Percentiles rank a stretch among this genome's conserved stretches.
phyloP scores from a whole-genome alignment of 2,329 filamentous ascomycete species.

The Fusarium clavum region DNA sequence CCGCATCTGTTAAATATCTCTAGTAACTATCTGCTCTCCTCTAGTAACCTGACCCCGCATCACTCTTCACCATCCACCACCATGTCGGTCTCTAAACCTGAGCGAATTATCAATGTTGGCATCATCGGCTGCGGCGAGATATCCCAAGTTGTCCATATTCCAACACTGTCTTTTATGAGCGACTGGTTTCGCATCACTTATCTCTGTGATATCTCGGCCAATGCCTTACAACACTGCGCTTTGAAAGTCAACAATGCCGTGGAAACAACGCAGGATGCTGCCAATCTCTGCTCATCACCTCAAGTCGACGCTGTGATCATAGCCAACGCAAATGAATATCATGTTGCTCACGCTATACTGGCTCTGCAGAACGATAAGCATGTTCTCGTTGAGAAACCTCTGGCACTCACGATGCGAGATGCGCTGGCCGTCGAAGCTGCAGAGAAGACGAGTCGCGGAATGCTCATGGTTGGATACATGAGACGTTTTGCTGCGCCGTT shows the following conservation, averaged over 20 bases:
- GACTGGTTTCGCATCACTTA: constrained; percentile 59
- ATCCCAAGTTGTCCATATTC: constrained; percentile 65
- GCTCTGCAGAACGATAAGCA: constrained; percentile 66
- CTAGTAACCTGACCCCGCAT: too few species aligned
- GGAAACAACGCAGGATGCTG: constrained; percentile 51
- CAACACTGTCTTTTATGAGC: constrained; percentile 58
- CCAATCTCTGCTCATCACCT: constrained; percentile 56
- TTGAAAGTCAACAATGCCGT: constrained; percentile 39
- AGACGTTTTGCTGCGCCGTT: constrained; percentile 70
- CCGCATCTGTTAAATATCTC: neutral
- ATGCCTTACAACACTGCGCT: constrained; percentile 45
- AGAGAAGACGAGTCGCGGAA: constrained; percentile 55
- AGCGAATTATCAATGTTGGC: neutral
- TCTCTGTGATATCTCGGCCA: constrained; percentile 63
- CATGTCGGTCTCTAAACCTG: neutral
- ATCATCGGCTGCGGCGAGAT: constrained; percentile 20
- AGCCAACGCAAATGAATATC: constrained; percentile 64
- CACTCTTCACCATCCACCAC: too few species aligned
- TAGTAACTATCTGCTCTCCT: fast-evolving
- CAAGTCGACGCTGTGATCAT: constrained; percentile 67
- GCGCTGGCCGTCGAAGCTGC: constrained; percentile 61
- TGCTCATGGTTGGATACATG: constrained; percentile 71
- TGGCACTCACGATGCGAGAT: constrained; percentile 61
- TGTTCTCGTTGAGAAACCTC: constrained; percentile 70
- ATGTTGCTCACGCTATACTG: constrained; percentile 62